A percentile compares a stretch with the other conserved stretches of the same genome.
phyloP scores from a whole-genome alignment of 179 eudicot genomes.

The Actinidia chinensis region DNA sequence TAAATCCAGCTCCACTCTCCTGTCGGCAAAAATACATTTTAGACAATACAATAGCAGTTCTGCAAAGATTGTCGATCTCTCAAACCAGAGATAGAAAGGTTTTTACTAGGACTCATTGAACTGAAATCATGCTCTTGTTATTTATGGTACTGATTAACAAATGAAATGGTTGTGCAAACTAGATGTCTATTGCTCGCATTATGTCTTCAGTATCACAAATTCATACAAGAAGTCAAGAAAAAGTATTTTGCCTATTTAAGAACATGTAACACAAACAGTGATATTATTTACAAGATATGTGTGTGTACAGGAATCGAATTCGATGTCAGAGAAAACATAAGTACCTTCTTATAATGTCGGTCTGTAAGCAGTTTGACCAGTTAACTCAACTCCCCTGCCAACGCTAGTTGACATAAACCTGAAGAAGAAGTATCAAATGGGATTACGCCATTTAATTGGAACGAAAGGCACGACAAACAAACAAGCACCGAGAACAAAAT shows the following conservation, averaged over 20 bases:
- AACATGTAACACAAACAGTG: background rate
- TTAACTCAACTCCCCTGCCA: conserved; percentile 82
- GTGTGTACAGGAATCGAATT: too few species aligned
- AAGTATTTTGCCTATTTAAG: background rate
- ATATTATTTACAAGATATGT: background rate
- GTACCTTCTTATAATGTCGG: conserved; percentile 82
- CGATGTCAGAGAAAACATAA: background rate
- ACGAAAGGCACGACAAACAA: background rate
- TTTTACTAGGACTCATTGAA: background rate
- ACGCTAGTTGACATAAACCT: conserved; percentile 65
- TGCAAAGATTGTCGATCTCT: background rate
- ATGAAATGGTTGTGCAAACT: background rate
- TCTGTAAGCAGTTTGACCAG: conserved; percentile 72
- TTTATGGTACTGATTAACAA: background rate
- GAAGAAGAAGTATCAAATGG: conserved; percentile 20
- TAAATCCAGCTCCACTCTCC: conserved; percentile 62
- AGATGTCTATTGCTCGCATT: background rate
- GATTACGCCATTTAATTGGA: conserved; percentile 2
- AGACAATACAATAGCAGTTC: background rate
- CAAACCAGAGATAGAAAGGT: background rate
- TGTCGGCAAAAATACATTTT: conserved; percentile 25
- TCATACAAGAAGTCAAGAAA: background rate
- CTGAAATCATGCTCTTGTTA: background rate
- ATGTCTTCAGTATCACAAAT: background rate
- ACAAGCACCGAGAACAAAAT: background rate